Evolutionary conservation across 129 eudicot genomes (phyloP), one percentile per base, ranked within the genome.

Genomic region (Deinandra increscens): DNA sequence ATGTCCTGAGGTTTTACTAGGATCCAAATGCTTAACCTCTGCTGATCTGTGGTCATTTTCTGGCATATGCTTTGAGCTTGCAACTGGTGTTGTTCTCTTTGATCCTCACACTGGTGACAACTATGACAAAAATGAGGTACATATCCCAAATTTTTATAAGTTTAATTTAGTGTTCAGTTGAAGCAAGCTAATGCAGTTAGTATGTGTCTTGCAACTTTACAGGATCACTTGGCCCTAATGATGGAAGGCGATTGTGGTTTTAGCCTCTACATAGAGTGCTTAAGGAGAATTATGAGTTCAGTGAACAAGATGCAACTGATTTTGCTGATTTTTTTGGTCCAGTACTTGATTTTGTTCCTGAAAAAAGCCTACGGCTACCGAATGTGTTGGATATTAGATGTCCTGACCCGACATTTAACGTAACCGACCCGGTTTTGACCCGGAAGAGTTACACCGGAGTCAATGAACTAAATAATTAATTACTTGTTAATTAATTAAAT

Each of bases 41-140:
- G 98, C 98, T 18, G 96, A 92, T 79, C 64, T 92, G 29, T 92
- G 98, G 98, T 92, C 98, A 10, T 81, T 88, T 84, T 96, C 98
- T 29, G 88, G 98, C 83, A 92, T 88, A 51, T 88, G 95, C 74
- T 92, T 92, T 67, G 98, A 92, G 84, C 89, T 92, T 23, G 94
- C 88, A 66, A 86, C 98, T 29, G 98, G 98, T 5, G 98, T 88
- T 74, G 95, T 91, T 53, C 85, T 91, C 60, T 91, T 91, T 75
- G 91, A 86, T 82, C 98, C 98, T 75, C 94, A 92, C 56, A 83
- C 86, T 33, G 96, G 98, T 65, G 91, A 92, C 81, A 88, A 84
- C 75, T 92, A 84, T 75, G 90, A 85, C 14, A 78, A 87, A 22
- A 96, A 84, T 74, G 90, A 85, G 33, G 60, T 53, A 53, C 20